A percentile compares a stretch with the other conserved stretches of the same genome.
Conservation (phyloP, 1,139 yeast species). For the Candida smagusa region DNA sequence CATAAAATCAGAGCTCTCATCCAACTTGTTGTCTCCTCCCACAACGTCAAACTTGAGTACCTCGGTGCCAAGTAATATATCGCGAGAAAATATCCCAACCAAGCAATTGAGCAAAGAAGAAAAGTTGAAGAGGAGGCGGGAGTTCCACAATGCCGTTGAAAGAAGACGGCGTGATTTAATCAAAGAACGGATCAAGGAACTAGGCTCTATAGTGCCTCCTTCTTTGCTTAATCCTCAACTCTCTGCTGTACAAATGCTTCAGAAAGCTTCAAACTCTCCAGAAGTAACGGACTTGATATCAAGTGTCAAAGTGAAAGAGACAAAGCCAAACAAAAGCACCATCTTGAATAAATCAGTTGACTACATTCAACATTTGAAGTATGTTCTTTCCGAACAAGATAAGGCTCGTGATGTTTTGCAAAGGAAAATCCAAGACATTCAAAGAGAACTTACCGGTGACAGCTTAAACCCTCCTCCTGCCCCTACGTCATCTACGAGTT, state of each 20-base stretch:
- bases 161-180: conserved; percentile 75
- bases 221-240: conserved; percentile 53
- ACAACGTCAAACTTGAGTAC: conserved; percentile 21
- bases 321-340: conserved; percentile 70
- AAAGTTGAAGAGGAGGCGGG: conserved; percentile 65
- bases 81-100: conserved; percentile 13
- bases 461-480: conserved; percentile 9
- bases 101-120: conserved; percentile 65
- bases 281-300: conserved; percentile 39
- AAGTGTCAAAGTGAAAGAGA: conserved; percentile 52
- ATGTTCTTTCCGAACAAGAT: conserved; percentile 39
- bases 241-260: conserved; percentile 46
- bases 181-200: conserved; percentile 70
- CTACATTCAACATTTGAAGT: conserved; percentile 54
- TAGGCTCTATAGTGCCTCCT: conserved; percentile 71
- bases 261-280: conserved; percentile 31
- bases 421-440: conserved; percentile 8
- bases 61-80: conserved; percentile 3
- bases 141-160: conserved; percentile 80
- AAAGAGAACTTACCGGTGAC: conserved; percentile 4
- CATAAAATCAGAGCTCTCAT: conserved; percentile 14
- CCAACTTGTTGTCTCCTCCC: conserved; percentile 27
- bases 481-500: conserved; percentile 6
- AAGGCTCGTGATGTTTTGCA: conserved; percentile 16
- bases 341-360: conserved; percentile 68